Evolutionary conservation across 805 yeast genomes (phyloP).

Genomic region (Candida alai): DNA sequence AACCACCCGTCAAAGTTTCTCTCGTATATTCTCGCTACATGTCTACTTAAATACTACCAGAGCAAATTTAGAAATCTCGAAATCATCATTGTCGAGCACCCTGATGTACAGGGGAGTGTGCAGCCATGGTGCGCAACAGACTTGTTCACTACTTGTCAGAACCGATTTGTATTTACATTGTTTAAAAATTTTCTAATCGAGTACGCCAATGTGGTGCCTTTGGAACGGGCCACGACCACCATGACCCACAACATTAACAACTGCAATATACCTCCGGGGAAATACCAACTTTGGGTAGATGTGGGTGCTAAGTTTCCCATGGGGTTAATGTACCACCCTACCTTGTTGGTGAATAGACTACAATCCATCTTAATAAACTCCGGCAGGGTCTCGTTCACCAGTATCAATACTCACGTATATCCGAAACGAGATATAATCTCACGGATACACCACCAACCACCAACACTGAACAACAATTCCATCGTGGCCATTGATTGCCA

Average conservation of each 20-base stretch:
- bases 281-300: too few relatives aligned
- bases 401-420: slow-evolving; percentile 1
- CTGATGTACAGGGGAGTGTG: slow-evolving; percentile 5
- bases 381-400: slow-evolving; percentile 4
- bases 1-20: slow-evolving; percentile 16
- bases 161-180: too few relatives aligned
- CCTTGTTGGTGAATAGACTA: slow-evolving; percentile 9
- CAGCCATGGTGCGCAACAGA: slow-evolving; percentile 27
- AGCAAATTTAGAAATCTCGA: slow-evolving; percentile 10
- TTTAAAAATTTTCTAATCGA: too few relatives aligned
- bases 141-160: too few relatives aligned
- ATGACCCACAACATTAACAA: too few relatives aligned
- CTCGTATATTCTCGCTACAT: slow-evolving; percentile 16
- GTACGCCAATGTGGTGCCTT: too few relatives aligned
- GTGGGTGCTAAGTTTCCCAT: slow-evolving; percentile 3
- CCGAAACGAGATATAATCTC: too few relatives aligned
- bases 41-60: slow-evolving; percentile 11
- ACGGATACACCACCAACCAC: too few relatives aligned
- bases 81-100: slow-evolving; percentile 14
- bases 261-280: too few relatives aligned
- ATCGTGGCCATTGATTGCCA: too few relatives aligned
- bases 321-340: slow-evolving; percentile 18
- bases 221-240: too few relatives aligned
- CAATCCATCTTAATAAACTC: slow-evolving; percentile 6
- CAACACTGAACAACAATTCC: too few relatives aligned